These are phyloP conservation scores for Cardamine occulta DNA, from an alignment of 345 rosid genomes.

Conservation along the genomic window DNA sequence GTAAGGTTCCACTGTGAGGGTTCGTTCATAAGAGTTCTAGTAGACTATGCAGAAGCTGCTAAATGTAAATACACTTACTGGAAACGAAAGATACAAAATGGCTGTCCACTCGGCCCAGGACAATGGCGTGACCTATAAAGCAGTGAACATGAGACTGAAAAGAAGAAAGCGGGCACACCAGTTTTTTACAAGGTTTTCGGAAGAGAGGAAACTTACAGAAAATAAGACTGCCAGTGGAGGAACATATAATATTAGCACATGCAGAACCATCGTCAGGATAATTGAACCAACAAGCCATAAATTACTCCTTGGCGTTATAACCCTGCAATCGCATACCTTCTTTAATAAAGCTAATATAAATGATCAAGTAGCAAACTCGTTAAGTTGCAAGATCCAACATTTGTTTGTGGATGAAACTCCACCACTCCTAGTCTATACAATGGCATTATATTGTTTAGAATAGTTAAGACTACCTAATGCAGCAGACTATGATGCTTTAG, in stretches of 20 bases:
- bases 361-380: conserved; percentile 1
- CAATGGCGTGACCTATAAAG: conserved; percentile 83
- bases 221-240: conserved; percentile 87
- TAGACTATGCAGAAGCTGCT: conserved; percentile 11
- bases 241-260: conserved; percentile 77
- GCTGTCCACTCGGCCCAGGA: conserved; percentile 94
- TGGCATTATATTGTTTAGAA: not conserved
- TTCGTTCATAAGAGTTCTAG: conserved; percentile 3
- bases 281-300: conserved; percentile 96
- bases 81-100: conserved; percentile 91
- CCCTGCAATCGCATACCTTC: conserved; percentile 56
- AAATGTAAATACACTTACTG: conserved; percentile 56
- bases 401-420: conserved; percentile 11
- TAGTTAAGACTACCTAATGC: conserved; percentile 4
- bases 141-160: conserved; percentile 33
- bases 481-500: conserved; percentile 4
- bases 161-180: conserved; percentile 6
- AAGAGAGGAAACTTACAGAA: conserved; percentile 70
- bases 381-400: conserved; percentile 7
- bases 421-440: conserved; percentile 14
- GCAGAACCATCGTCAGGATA: conserved; percentile 88
- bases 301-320: conserved; percentile 98
- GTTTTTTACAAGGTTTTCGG: conserved; percentile 10
- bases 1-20: conserved; percentile 9
- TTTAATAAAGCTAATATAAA: conserved; percentile 16